Base-by-base conservation (phyloP, 495 filamentous ascomycete genomes). In the Tuber brumale region DNA sequence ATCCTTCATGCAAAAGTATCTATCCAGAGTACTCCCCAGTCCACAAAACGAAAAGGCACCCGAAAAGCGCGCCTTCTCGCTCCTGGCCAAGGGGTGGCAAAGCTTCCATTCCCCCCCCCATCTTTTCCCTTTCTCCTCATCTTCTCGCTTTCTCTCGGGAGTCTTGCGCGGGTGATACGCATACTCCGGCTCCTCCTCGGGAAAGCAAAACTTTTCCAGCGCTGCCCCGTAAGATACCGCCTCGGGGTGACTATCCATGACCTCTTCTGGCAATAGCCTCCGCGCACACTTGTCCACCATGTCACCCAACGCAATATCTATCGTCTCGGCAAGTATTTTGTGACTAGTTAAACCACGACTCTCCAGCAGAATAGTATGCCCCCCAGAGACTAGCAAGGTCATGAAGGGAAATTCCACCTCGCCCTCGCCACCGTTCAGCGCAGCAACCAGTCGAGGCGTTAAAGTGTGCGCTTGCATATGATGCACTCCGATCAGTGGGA, bases 381-480 rank as follows among this genome's bases (percentile, higher is more conserved):
- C 95, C 27, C 95, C 95, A 0, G 93, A 97, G 69, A 93, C 92
- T n/a, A 99, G 89, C 31, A 97, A 86, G 0, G 92, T 93, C 69
- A 97, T 86, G 84, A 96, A 97, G 42, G 95, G 95, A 81, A 95
- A 96, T 10, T 83, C 73, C 12, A 89, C 84, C 6, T 37, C 37
- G 42, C 41, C 71, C 37, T 70, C 74, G 9, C 69, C 70, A 42
- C 48, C 70, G 51, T 23, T 46, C 46, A 97, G 83, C 4, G 92
- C 92, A 16, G 86, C 83, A 2, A 93, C 89, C n/a, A 99, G 89
- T 4, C 92, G 88, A 10, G 94, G 92, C 9, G 95, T 98, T 70
- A 99, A 83, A 4, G 94, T 89, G 84, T 99, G 95, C 21, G 95
- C 95, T 82, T 97, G 94, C 95, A 99, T 98, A 84, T 99, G 95